Evolutionary conservation across 257 asterid genomes (phyloP).

Genomic region (Przewalskia tangutica): DNA sequence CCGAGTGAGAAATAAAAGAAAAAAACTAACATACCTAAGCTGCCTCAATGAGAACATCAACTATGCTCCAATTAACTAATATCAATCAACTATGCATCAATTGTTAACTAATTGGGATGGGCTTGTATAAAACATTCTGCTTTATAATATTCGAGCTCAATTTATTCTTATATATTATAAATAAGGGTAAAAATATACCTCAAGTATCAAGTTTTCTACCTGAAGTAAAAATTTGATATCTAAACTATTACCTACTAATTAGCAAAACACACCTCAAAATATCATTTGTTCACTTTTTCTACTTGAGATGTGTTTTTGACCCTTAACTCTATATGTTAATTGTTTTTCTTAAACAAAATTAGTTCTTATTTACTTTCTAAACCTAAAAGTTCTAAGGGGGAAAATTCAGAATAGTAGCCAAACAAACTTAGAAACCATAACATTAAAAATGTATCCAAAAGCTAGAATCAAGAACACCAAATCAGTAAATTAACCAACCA

Average conservation of each 20-base stretch:
- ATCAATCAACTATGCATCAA: neutral
- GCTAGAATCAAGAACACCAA: neutral
- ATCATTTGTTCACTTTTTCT: too few relatives aligned
- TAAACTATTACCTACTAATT: too few relatives aligned
- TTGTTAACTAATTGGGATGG: neutral
- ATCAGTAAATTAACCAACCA: neutral
- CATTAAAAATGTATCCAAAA: neutral
- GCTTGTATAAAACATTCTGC: neutral
- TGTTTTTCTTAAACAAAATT: neutral
- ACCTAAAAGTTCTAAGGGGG: neutral
- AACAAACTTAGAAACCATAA: neutral
- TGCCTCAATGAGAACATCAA: neutral
- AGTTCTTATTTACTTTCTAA: neutral
- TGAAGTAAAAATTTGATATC: too few relatives aligned
- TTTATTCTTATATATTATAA: neutral
- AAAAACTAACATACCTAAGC: too few relatives aligned
- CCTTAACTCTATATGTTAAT: too few relatives aligned
- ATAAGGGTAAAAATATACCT: too few relatives aligned
- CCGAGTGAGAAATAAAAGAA: too few relatives aligned
- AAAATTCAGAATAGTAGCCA: neutral
- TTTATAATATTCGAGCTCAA: neutral
- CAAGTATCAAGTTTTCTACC: too few relatives aligned
- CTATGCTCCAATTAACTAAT: neutral
- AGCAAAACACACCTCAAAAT: too few relatives aligned
- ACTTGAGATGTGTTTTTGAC: too few relatives aligned